Evolutionary conservation across 257 asterid genomes (phyloP).

Genomic region (Solanum chilense): DNA sequence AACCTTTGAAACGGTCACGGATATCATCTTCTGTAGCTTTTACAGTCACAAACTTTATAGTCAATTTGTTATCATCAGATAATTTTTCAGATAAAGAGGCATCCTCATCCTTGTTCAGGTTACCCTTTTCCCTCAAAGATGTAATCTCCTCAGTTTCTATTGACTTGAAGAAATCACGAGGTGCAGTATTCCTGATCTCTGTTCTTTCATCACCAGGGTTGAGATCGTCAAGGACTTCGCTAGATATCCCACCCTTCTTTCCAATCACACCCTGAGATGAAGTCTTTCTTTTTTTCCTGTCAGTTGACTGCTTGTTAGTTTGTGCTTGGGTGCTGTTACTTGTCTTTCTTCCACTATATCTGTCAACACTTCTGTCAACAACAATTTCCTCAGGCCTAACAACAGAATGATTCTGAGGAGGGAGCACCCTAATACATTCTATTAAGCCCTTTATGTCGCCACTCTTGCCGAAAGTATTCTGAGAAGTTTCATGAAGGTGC

Average conservation of each 20-base stretch:
- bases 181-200: neutral
- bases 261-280: neutral
- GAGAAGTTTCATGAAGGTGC: conserved; percentile 7
- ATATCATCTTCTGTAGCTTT: neutral
- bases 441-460: conserved; percentile 6
- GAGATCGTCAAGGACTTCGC: neutral
- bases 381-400: neutral
- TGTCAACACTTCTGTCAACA: neutral
- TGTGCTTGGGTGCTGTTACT: neutral
- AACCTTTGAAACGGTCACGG: neutral
- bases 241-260: neutral
- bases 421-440: conserved; percentile 1
- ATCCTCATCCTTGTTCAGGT: conserved; percentile 4
- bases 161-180: neutral
- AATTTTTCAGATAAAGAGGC: neutral
- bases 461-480: neutral
- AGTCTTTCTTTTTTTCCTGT: neutral
- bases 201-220: conserved; percentile 6
- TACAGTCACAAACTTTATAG: conserved; percentile 24
- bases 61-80: conserved; percentile 19
- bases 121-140: conserved; percentile 5
- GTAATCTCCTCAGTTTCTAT: conserved; percentile 1
- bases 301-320: conserved; percentile 4
- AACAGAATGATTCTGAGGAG: neutral
- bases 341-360: neutral